These are phyloP conservation scores for Chlorociboria aeruginascens DNA, from an alignment of 495 filamentous ascomycete genomes.

Conservation along the genomic window DNA sequence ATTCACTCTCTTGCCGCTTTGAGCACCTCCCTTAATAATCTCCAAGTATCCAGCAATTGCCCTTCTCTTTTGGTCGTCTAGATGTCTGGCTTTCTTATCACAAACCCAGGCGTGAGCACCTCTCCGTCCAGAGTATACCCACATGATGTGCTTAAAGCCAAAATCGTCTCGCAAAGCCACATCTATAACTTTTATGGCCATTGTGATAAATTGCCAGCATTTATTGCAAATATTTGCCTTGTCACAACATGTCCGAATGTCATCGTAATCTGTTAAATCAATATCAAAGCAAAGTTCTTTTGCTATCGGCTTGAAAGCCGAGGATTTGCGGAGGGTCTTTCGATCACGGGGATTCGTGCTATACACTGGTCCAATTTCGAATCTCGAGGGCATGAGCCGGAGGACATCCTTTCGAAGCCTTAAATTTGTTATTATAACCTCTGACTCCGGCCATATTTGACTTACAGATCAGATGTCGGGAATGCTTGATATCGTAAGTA, in stretches of 20 bases:
- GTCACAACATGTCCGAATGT: conserved; percentile 87
- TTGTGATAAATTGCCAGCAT: conserved; percentile 94
- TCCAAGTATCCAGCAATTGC: conserved; percentile 83
- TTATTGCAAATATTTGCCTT: conserved; percentile 87
- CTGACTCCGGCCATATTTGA: neutral
- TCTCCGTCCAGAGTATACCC: conserved; percentile 95
- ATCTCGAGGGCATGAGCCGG: conserved; percentile 74
- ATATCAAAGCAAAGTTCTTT: conserved; percentile 99
- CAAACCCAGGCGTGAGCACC: conserved; percentile 99
- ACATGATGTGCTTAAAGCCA: conserved; percentile 90
- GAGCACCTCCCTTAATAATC: conserved; percentile 67
- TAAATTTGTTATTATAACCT: neutral
- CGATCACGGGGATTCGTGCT: conserved; percentile 86
- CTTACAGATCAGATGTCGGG: conserved; percentile 69
- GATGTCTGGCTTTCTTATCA: conserved; percentile 67
- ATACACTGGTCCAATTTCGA: conserved; percentile 96
- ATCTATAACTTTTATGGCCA: conserved; percentile 92
- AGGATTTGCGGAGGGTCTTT: conserved; percentile 68
- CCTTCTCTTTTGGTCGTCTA: conserved; percentile 74
- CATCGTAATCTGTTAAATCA: conserved; percentile 96
- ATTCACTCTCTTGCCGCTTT: conserved; percentile 81
- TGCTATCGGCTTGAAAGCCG: conserved; percentile 58
- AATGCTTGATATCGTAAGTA: conserved; percentile 92
- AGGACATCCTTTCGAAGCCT: conserved; percentile 88
- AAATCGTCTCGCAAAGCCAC: conserved; percentile 81